Conservation (phyloP, 768 basidiomycete species). For the Cystobasidiopsis lactophilus region DNA sequence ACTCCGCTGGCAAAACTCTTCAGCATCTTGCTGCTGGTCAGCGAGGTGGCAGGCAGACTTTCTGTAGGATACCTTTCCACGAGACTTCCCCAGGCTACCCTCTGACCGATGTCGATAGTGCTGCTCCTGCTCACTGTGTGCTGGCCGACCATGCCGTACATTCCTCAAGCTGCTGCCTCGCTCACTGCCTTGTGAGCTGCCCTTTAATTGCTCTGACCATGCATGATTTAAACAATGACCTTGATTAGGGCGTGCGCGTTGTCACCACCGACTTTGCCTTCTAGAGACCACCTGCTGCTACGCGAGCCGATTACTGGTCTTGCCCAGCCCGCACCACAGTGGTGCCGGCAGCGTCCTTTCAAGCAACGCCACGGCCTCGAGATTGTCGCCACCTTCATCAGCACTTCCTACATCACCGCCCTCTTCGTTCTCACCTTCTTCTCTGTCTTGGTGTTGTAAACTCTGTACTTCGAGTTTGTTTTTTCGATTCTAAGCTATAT, state of each 20-base stretch:
- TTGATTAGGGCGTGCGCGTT: slow-evolving; percentile 3
- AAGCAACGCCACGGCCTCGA: background rate
- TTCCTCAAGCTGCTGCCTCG: slow-evolving; percentile 1
- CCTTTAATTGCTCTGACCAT: background rate
- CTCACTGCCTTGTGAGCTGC: slow-evolving; percentile 2
- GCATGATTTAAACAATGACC: background rate
- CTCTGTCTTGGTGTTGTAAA: no score
- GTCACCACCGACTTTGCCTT: slow-evolving; percentile 6
- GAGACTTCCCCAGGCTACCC: background rate
- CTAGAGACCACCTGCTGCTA: slow-evolving; percentile 6
- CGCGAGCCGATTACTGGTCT: slow-evolving; percentile 9
- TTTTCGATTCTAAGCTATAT: no score
- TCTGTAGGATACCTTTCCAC: background rate
- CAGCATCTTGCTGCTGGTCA: background rate
- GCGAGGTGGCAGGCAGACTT: slow-evolving; percentile 4
- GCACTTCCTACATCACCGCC: slow-evolving; percentile 2
- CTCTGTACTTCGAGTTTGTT: no score
- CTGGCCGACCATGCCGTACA: slow-evolving; percentile 9
- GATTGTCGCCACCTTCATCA: background rate
- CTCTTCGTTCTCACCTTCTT: slow-evolving; percentile 9
- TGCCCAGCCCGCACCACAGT: background rate
- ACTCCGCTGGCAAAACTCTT: slow-evolving; percentile 2
- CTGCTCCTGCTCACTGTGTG: slow-evolving; percentile 8
- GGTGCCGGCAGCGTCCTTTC: slow-evolving; percentile 1
- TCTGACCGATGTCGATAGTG: background rate